These are phyloP conservation scores for Trichophyton equinum DNA, from an alignment of 2,329 filamentous ascomycete species.

Conservation along the genomic window DNA sequence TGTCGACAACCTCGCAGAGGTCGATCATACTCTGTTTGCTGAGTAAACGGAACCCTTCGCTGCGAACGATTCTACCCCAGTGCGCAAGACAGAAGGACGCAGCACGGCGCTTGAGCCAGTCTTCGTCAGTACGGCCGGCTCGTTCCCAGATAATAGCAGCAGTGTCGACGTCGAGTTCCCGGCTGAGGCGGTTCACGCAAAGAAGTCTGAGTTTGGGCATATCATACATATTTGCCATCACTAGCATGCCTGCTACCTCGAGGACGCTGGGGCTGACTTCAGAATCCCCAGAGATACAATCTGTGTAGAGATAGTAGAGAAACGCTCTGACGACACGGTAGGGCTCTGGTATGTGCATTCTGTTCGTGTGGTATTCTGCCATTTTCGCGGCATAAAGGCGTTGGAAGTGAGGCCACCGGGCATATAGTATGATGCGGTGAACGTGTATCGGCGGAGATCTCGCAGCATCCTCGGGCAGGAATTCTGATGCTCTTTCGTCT, in stretches of 20 bases:
- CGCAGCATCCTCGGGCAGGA: slow-evolving; percentile 26
- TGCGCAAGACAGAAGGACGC: slow-evolving; percentile 82
- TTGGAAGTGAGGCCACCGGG: slow-evolving; percentile 93
- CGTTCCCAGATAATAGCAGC: slow-evolving; percentile 95
- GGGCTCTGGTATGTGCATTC: slow-evolving; percentile 95
- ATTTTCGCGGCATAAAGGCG: slow-evolving; percentile 87
- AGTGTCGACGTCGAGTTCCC: slow-evolving; percentile 86
- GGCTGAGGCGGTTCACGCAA: slow-evolving; percentile 78
- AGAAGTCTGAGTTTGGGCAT: slow-evolving; percentile 84
- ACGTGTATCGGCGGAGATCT: slow-evolving; percentile 83
- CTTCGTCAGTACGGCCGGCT: slow-evolving; percentile 76
- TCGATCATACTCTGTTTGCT: slow-evolving; percentile 72
- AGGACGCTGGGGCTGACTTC: slow-evolving; percentile 52
- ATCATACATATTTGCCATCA: slow-evolving; percentile 97
- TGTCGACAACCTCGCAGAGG: slow-evolving; percentile 83
- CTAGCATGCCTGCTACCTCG: slow-evolving; percentile 84
- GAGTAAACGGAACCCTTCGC: slow-evolving; percentile 69
- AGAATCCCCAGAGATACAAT: slow-evolving; percentile 59
- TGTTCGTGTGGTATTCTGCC: slow-evolving; percentile 92
- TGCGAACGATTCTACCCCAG: slow-evolving; percentile 89
- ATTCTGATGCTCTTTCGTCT: slow-evolving; percentile 22
- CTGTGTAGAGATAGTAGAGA: slow-evolving; percentile 91
- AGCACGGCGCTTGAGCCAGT: slow-evolving; percentile 82
- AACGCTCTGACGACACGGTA: slow-evolving; percentile 91
- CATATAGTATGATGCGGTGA: slow-evolving; percentile 84